A percentile compares a stretch with the other conserved stretches of the same genome.
phyloP scores from a whole-genome alignment of 1,284 basidiomycete species.

The Athelia sp. region DNA sequence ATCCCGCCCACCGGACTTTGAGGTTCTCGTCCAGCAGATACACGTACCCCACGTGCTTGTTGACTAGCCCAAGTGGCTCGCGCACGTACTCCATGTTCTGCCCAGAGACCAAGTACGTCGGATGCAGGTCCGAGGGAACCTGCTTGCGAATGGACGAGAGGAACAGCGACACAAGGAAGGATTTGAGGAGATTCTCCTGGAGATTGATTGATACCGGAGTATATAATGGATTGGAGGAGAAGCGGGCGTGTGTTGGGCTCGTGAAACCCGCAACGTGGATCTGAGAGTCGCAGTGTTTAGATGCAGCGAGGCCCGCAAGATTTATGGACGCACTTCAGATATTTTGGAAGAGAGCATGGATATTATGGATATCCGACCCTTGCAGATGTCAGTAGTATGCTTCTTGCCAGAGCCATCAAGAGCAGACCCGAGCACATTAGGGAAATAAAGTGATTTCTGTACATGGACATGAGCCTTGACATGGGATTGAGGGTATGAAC shows the following conservation, averaged over 20 bases:
- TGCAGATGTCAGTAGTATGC: slow-evolving; percentile 78
- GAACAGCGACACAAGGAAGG: slow-evolving; percentile 83
- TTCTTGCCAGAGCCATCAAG: slow-evolving; percentile 49
- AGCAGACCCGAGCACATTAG: slow-evolving; percentile 78
- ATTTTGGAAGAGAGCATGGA: slow-evolving; percentile 80
- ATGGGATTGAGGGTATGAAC: neutral
- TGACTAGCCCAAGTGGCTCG: slow-evolving; percentile 81
- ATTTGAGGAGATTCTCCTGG: slow-evolving; percentile 90
- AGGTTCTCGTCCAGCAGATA: slow-evolving; percentile 85
- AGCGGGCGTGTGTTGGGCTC: slow-evolving; percentile 56
- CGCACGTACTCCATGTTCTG: slow-evolving; percentile 81
- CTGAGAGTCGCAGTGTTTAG: slow-evolving; percentile 32
- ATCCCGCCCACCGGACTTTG: slow-evolving; percentile 91
- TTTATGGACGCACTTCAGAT: slow-evolving; percentile 62
- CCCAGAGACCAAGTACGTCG: slow-evolving; percentile 77
- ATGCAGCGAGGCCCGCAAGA: neutral
- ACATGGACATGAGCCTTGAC: slow-evolving; percentile 5
- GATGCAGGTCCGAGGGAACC: slow-evolving; percentile 63
- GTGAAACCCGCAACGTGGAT: slow-evolving; percentile 80
- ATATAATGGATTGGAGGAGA: slow-evolving; percentile 64
- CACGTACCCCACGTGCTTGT: slow-evolving; percentile 91
- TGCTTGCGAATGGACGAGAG: slow-evolving; percentile 64
- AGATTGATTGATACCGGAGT: slow-evolving; percentile 73
- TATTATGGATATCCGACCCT: slow-evolving; percentile 75
- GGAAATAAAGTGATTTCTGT: slow-evolving; percentile 88